These are phyloP conservation scores for Neonectria magnoliae DNA, from an alignment of 2,329 filamentous ascomycete genomes.

Conservation along the genomic window DNA sequence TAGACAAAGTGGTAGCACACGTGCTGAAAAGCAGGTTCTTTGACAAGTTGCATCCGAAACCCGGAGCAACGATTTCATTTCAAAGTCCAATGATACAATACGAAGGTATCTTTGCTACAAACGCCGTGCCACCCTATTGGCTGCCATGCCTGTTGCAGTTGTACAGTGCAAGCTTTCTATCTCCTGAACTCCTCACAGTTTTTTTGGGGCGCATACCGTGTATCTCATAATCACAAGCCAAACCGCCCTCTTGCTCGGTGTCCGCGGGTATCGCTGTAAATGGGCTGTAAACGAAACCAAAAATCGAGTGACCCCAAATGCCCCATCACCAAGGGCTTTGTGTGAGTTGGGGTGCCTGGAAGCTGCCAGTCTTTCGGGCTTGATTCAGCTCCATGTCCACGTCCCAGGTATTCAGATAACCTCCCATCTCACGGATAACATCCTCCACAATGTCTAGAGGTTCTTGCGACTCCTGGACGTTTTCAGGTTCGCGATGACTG, in stretches of 20 bases:
- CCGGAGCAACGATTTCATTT: constrained; percentile 16
- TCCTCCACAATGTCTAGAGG: constrained; percentile 51
- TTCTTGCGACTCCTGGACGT: constrained; percentile 41
- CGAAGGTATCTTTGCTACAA: constrained; percentile 34
- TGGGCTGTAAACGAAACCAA: constrained; percentile 1
- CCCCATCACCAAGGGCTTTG: constrained; percentile 43
- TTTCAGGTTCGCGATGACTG: constrained; percentile 13
- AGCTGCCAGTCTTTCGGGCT: constrained; percentile 35
- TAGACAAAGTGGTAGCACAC: background rate
- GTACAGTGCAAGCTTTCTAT: constrained; percentile 20
- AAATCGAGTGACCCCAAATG: background rate
- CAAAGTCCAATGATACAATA: constrained; percentile 18
- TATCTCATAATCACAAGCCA: constrained; percentile 18
- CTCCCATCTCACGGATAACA: constrained; percentile 50
- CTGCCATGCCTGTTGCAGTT: constrained; percentile 16
- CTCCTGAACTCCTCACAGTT: constrained; percentile 1
- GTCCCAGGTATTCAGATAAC: constrained; percentile 48
- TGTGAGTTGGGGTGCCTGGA: constrained; percentile 18
- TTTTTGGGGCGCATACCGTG: constrained; percentile 4
- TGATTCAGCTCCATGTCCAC: constrained; percentile 50
- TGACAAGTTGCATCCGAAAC: background rate
- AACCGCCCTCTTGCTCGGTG: background rate
- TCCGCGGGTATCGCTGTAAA: constrained; percentile 16
- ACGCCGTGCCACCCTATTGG: constrained; percentile 25
- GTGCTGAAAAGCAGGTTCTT: background rate